Percentiles rank a stretch among this genome's conserved stretches.
Evolutionary conservation across 495 filamentous ascomycete species (phyloP).

Genomic region (Penicillium simplicissimum): DNA sequence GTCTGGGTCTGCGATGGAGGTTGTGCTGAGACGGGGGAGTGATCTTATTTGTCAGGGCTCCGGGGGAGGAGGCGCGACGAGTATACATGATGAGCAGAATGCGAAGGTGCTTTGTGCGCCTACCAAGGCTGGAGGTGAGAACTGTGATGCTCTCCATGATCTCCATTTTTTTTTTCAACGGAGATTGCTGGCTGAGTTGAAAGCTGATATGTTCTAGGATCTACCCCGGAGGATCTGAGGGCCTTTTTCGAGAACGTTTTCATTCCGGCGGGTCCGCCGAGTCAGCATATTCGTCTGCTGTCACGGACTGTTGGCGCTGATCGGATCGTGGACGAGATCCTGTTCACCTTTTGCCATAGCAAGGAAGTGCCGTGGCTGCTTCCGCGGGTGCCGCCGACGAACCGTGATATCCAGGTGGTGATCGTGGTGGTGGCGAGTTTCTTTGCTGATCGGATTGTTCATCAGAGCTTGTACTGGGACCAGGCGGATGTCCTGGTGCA

Average conservation of each 20-base stretch:
- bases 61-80: constrained; percentile 5
- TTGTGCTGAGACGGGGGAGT: constrained; percentile 10
- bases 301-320: constrained; percentile 66
- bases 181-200: not conserved
- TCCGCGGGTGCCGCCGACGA: constrained; percentile 70
- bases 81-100: constrained; percentile 9
- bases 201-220: constrained; percentile 16
- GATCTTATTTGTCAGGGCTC: constrained; percentile 12
- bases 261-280: constrained; percentile 65
- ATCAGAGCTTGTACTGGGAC: constrained; percentile 84
- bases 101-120: constrained; percentile 32
- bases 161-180: too few relatives aligned
- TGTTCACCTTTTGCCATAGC: constrained; percentile 66
- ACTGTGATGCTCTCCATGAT: not conserved
- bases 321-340: constrained; percentile 59
- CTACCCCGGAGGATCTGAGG: constrained; percentile 40
- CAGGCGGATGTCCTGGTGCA: constrained; percentile 79
- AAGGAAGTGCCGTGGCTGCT: constrained; percentile 74
- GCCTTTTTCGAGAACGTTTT: constrained; percentile 72
- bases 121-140: constrained; percentile 46
- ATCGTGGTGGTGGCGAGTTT: constrained; percentile 73
- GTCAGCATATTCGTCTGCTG: constrained; percentile 64
- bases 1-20: constrained; percentile 11
- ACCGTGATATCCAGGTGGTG: constrained; percentile 62
- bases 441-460: constrained; percentile 68